Evolutionary conservation across 1,284 basidiomycete species (phyloP), one percentile per base, ranked within the genome.

Genomic region (Somion occarium): DNA sequence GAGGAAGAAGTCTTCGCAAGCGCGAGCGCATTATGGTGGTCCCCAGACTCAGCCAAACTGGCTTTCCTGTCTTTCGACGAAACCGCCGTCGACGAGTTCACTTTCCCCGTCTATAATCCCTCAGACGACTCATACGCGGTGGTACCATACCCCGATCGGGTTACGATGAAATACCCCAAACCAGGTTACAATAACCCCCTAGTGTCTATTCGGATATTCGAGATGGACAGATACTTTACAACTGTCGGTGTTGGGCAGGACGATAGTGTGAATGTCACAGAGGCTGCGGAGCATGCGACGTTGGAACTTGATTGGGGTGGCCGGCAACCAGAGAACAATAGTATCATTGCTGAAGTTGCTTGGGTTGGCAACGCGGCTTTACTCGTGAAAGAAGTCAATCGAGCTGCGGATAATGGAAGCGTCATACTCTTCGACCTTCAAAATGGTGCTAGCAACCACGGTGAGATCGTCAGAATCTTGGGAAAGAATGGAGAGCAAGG

Each of bases 31-130:
- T 73, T 96, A 5, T 98, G 93, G 93, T 98, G 92, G 87, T 88
- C 88, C 24, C 94, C 94, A 0, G 82, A 90, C 58, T 86, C 88
- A 0, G 71, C 78, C 9, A 88, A 87, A 56, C 60, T 98, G 34
- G 91, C 93, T 0, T 99, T 87, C 71, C 80, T 98, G 38, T 73
- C 81, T 13, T 84, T 93, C 54, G 93, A 99, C 68, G 96, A 98
- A 72, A 88, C 89, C 1, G 71, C 78, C 0, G 96, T 99, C 1
- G 83, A 87, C 44, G 86, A 91, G 61, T 99, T 85, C 71, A 79
- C 78, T 46, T 91, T 92, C 68, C 93, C 93, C 2, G 76, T 97
- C 48, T 98, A 96, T 72, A 98, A 98, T 63, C 90, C 91, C 3
- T 83, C 84, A 0, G 72, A 78, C 1, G 75, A 88, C 63, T 72